These are phyloP conservation scores for Lodderomyces jiufengensis DNA, from an alignment of 1,139 yeast species.

Conservation along the genomic window DNA sequence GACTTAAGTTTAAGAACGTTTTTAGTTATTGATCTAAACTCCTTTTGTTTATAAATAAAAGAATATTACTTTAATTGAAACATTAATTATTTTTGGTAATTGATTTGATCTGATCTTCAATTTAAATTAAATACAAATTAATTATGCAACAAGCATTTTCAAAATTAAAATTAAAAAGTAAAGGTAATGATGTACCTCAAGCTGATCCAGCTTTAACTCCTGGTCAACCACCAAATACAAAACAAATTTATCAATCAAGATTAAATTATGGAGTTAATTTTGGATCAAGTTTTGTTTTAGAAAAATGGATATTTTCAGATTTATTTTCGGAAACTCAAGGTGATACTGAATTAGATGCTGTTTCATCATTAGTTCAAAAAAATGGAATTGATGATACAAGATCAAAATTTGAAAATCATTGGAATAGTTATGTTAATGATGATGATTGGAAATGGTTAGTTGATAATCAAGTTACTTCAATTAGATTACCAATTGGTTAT, in stretches of 20 bases:
- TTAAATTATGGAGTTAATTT: constrained; percentile 81
- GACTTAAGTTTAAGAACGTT: too few species aligned
- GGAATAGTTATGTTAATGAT: constrained; percentile 60
- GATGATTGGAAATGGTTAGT: constrained; percentile 79
- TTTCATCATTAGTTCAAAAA: constrained; percentile 41
- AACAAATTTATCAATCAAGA: constrained; percentile 62
- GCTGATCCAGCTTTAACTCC: constrained; percentile 29
- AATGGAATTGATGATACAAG: constrained; percentile 56
- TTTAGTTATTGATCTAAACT: too few species aligned
- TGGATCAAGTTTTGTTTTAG: constrained; percentile 80
- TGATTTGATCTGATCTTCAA: too few species aligned
- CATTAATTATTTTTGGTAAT: too few species aligned
- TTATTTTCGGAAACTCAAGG: constrained; percentile 51
- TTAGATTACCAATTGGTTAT: constrained; percentile 87
- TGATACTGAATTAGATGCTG: constrained; percentile 70
- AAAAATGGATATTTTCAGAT: constrained; percentile 65
- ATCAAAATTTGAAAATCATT: constrained; percentile 59
- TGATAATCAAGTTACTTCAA: constrained; percentile 64
- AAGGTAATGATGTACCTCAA: constrained; percentile 26
- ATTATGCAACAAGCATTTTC: constrained; percentile 11
- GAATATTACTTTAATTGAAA: too few species aligned
- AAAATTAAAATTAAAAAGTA: constrained; percentile 38
- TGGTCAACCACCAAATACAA: constrained; percentile 38
- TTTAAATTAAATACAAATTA: neutral
- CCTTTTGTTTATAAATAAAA: too few species aligned